These are phyloP conservation scores for Russula abietina DNA, from an alignment of 768 basidiomycete species.

Conservation along the genomic window DNA sequence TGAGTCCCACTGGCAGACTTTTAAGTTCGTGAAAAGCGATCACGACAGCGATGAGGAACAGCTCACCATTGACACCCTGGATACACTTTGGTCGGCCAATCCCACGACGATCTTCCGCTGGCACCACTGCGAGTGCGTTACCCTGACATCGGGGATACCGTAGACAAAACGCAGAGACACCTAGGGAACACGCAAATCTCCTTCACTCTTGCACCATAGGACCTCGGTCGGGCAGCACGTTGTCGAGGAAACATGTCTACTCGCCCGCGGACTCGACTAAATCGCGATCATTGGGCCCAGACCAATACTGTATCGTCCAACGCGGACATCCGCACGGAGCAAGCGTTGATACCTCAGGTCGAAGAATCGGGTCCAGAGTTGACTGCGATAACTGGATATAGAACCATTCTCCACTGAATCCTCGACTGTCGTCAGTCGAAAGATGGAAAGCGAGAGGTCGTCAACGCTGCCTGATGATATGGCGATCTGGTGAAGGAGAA, in stretches of 20 bases:
- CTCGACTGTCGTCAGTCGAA: slow-evolving; percentile 39
- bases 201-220: slow-evolving; percentile 43
- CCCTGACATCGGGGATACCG: slow-evolving; percentile 45
- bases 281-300: slow-evolving; percentile 50
- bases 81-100: slow-evolving; percentile 41
- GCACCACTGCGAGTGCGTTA: slow-evolving; percentile 51
- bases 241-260: slow-evolving; percentile 57
- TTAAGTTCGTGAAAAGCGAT: not conserved
- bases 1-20: slow-evolving; percentile 21
- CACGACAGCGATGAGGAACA: slow-evolving; percentile 32
- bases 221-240: slow-evolving; percentile 40
- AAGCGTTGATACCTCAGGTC: too few species aligned
- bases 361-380: slow-evolving; percentile 28
- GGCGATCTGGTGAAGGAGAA: slow-evolving; percentile 28
- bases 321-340: slow-evolving; percentile 44
- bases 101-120: slow-evolving; percentile 36
- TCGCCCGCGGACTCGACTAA: slow-evolving; percentile 50
- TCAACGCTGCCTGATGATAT: slow-evolving; percentile 31
- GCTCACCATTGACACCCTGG: slow-evolving; percentile 45
- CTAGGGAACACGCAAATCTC: slow-evolving; percentile 39
- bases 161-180: slow-evolving; percentile 46
- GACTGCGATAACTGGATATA: slow-evolving; percentile 56
- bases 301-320: slow-evolving; percentile 32
- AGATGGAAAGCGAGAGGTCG: slow-evolving; percentile 34
- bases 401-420: slow-evolving; percentile 36